These are phyloP conservation scores for Trametes meyenii DNA, from an alignment of 768 basidiomycete genomes.

Conservation along the genomic window DNA sequence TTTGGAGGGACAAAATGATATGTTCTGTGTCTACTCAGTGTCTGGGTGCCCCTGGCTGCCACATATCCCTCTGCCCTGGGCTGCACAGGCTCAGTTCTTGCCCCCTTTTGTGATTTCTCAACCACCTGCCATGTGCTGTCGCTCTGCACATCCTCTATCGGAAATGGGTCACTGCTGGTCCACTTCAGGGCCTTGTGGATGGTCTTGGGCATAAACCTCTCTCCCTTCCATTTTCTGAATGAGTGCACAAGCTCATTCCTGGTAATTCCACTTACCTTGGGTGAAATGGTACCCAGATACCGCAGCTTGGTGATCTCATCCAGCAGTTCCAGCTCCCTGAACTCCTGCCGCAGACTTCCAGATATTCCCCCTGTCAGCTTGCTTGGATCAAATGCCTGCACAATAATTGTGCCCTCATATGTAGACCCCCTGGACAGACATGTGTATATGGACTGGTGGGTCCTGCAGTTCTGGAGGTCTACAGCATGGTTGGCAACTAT, in stretches of 20 bases:
- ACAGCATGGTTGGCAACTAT: too few species aligned
- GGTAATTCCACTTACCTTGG: background rate
- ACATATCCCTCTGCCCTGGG: background rate
- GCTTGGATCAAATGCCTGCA: constrained; percentile 19
- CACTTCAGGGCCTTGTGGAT: too few species aligned
- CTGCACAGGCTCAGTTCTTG: background rate
- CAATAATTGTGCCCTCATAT: constrained; percentile 24
- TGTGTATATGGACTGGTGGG: constrained; percentile 29
- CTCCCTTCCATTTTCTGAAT: too few species aligned
- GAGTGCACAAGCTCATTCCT: too few species aligned
- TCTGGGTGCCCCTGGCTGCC: background rate
- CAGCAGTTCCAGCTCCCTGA: constrained; percentile 38
- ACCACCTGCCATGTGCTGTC: background rate
- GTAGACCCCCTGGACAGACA: constrained; percentile 24
- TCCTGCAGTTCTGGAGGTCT: constrained; percentile 13
- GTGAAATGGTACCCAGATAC: constrained; percentile 28
- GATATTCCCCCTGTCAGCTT: constrained; percentile 18
- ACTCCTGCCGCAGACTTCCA: constrained; percentile 25
- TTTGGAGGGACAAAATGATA: too few species aligned
- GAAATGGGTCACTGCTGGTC: background rate
- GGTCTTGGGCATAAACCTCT: too few species aligned
- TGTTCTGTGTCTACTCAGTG: background rate
- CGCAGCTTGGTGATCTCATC: constrained; percentile 37
- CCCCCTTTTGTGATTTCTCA: background rate
- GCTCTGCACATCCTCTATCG: background rate